phyloP scores from a whole-genome alignment of 306 rosid genomes.

The Abrus precatorius region DNA sequence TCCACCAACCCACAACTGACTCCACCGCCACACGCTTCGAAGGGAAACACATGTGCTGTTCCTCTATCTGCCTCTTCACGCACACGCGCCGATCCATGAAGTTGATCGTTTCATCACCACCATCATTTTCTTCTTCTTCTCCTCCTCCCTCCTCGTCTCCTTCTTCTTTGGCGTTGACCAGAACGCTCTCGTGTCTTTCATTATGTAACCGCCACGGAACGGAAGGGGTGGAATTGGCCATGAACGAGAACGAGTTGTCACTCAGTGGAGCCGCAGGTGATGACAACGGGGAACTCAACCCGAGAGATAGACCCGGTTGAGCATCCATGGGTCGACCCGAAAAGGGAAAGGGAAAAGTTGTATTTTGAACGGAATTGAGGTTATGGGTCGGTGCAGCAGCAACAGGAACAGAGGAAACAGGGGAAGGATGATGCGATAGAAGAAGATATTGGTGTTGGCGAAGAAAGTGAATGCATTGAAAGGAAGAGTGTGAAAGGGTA shows the following conservation, averaged over 20 bases:
- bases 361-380: conserved; percentile 8
- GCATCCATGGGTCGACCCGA: conserved; percentile 58
- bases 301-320: conserved; percentile 69
- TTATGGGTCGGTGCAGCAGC: conserved; percentile 20
- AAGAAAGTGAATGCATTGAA: conserved; percentile 20
- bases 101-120: conserved; percentile 59
- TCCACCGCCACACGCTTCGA: conserved; percentile 62
- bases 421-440: background rate
- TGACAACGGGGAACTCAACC: conserved; percentile 58
- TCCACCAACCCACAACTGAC: conserved; percentile 73
- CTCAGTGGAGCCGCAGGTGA: conserved; percentile 42
- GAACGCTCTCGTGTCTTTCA: background rate
- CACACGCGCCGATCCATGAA: conserved; percentile 65
- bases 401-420: conserved; percentile 17
- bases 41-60: conserved; percentile 41
- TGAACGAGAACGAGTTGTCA: conserved; percentile 51
- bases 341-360: background rate
- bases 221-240: conserved; percentile 30
- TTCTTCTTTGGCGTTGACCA: conserved; percentile 15
- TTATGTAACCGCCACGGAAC: conserved; percentile 34
- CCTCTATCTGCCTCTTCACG: conserved; percentile 65
- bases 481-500: background rate
- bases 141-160: conserved; percentile 45
- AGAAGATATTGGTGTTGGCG: background rate
- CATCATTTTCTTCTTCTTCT: conserved; percentile 48